Evolutionary conservation across 352 stramenopile species (phyloP), one percentile per base, ranked within the genome.

Genomic region (Phytophthora pini): DNA sequence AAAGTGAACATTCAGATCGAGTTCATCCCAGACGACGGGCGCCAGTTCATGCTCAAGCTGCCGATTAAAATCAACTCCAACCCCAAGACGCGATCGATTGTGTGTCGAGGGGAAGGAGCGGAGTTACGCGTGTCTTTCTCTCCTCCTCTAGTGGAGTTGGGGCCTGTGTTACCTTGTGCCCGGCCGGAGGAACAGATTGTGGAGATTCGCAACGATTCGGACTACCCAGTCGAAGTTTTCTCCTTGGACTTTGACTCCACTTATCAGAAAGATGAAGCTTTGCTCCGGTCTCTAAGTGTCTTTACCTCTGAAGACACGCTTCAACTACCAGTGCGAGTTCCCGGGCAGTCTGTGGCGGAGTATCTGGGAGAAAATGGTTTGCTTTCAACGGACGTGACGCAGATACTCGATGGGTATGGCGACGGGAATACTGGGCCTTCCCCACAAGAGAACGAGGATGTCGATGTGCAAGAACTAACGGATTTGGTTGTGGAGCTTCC

Each of bases 141-240:
- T 9, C 93, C 93, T 1, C 68, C 87, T 0, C 70, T 95, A 38
- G 60, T 97, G 17, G 81, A 97, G 32, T 70, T 98, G 27, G 88
- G 90, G 0, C 89, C 95, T 5, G 80, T 98, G 10, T 69, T 98
- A 24, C 95, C 95, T 31, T 95, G 81, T 29, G 68, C 77, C 1
- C 68, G 65, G 7, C 56, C 74, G 0, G 59, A 74, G 10, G 66
- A 92, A 41, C 65, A 71, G 6, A 24, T 75, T 1, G 81, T 98
- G 6, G 84, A 87, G 15, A 87, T 98, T 46, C 65, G 64, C 1
- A 98, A 98, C 63, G 82, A 96, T 32, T 94, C 87, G 6, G 82
- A 97, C 26, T 95, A 94, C 39, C 55, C 84, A 0, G 74, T 98
- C 5, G 95, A 98, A 64, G 84, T 98, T 7, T 98, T 95, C 52